Evolutionary conservation across 208 protist genomes (phyloP).

Genomic region (Porcisia hertigi): DNA sequence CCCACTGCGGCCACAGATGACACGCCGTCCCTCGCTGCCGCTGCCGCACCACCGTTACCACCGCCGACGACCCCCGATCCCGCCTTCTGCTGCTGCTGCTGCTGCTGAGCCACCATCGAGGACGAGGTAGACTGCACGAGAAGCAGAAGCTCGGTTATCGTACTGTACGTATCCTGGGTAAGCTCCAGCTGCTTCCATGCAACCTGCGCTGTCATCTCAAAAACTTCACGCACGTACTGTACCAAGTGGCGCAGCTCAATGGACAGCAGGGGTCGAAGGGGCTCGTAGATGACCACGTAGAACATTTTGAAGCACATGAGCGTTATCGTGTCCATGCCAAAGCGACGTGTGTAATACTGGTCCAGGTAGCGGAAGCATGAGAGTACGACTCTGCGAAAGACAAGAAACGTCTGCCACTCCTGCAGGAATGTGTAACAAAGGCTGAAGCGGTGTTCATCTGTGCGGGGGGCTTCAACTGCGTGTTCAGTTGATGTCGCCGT

Average conservation of each 20-base stretch:
- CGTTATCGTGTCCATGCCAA: constrained; percentile 66
- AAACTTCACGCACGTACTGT: constrained; percentile 30
- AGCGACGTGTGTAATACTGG: constrained; percentile 73
- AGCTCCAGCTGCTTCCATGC: constrained; percentile 28
- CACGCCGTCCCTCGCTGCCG: background rate
- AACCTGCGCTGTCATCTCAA: constrained; percentile 25
- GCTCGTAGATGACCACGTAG: constrained; percentile 74
- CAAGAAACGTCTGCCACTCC: constrained; percentile 58
- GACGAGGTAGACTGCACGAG: constrained; percentile 43
- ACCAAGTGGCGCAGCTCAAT: constrained; percentile 39
- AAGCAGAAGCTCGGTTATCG: constrained; percentile 43
- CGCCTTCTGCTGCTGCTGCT: constrained; percentile 17
- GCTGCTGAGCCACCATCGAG: constrained; percentile 42
- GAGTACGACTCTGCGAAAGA: constrained; percentile 64
- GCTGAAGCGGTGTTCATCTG: constrained; percentile 20
- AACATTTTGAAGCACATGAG: constrained; percentile 83
- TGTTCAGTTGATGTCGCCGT: background rate
- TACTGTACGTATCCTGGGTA: constrained; percentile 32
- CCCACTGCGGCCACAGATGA: constrained; percentile 3
- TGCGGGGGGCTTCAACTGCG: background rate
- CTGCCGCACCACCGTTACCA: background rate
- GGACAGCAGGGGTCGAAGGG: constrained; percentile 38
- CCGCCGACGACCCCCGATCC: constrained; percentile 1
- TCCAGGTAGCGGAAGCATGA: constrained; percentile 88
- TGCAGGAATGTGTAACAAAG: constrained; percentile 50